Evolutionary conservation across 108 stramenopile genomes (phyloP).

Genomic region (Cylindrotheca fusiformis): DNA sequence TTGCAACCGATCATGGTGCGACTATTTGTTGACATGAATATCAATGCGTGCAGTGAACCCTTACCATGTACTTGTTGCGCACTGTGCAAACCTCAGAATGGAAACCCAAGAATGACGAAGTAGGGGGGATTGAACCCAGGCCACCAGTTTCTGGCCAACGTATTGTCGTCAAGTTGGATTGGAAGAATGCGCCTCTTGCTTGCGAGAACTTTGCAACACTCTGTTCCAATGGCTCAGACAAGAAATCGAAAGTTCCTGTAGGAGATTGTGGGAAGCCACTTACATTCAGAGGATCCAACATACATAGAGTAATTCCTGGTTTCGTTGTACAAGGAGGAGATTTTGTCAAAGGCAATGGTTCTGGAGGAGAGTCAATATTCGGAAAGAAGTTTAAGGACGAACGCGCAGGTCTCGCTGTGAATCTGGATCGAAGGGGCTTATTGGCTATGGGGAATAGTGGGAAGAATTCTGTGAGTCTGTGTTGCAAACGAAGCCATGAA

Average conservation of each 20-base stretch:
- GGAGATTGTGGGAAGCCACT: conserved; percentile 82
- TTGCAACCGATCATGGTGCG: conserved; percentile 58
- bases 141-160: conserved; percentile 24
- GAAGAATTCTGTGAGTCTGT: conserved; percentile 72
- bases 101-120: conserved; percentile 21
- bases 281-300: conserved; percentile 60
- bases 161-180: conserved; percentile 68
- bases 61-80: too few relatives aligned
- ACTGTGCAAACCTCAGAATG: too few relatives aligned
- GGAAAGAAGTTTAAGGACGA: conserved; percentile 94
- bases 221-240: conserved; percentile 34
- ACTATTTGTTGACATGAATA: too few relatives aligned
- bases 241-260: conserved; percentile 51
- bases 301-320: conserved; percentile 80
- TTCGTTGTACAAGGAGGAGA: conserved; percentile 96
- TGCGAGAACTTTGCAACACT: conserved; percentile 39
- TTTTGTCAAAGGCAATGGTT: conserved; percentile 93
- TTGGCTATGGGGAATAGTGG: conserved; percentile 95
- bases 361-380: conserved; percentile 92
- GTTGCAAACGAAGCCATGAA: too few relatives aligned
- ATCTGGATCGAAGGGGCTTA: conserved; percentile 77
- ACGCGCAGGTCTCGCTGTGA: conserved; percentile 71
- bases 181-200: conserved; percentile 83
- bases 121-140: conserved; percentile 25
- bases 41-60: too few relatives aligned